phyloP scores from a whole-genome alignment of 1,284 basidiomycete genomes.

The Microbotryum lychnidis-dioicae region DNA sequence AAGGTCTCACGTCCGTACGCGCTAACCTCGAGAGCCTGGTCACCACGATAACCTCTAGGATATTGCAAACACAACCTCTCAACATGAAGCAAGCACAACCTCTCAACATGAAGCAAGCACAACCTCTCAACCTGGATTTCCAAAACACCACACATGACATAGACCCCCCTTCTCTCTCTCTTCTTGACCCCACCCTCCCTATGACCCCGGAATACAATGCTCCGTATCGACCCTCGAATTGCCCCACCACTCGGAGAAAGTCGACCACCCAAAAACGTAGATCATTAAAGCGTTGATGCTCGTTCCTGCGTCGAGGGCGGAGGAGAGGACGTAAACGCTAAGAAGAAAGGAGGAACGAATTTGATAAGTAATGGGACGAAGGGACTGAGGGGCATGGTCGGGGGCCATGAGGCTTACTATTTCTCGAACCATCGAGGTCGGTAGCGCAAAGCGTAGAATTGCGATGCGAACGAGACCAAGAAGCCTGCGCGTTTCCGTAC shows the following conservation, averaged over 20 bases:
- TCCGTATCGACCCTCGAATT: slow-evolving; percentile 32
- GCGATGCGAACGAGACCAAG: slow-evolving; percentile 32
- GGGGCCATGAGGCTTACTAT: slow-evolving; percentile 5
- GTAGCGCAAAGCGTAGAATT: slow-evolving; percentile 34
- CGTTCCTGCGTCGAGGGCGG: slow-evolving; percentile 35
- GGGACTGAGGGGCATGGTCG: background rate
- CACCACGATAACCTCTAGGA: no score
- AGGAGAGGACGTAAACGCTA: slow-evolving; percentile 31
- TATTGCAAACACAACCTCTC: no score
- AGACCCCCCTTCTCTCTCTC: no score
- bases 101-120: no score
- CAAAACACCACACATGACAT: no score
- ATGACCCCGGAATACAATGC: slow-evolving; percentile 30
- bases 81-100: no score
- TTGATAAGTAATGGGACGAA: background rate
- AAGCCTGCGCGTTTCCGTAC: slow-evolving; percentile 22
- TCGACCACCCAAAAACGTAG: slow-evolving; percentile 32
- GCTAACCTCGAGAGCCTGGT: no score
- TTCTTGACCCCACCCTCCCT: background rate
- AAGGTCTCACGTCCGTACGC: no score
- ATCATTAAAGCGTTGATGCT: slow-evolving; percentile 35
- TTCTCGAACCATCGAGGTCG: slow-evolving; percentile 37
- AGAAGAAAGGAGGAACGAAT: background rate
- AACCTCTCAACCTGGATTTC: no score
- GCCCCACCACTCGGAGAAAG: slow-evolving; percentile 32